A percentile compares a stretch with the other conserved stretches of the same genome.
Conservation (phyloP, 129 eudicot species). For the Lactuca saligna region DNA sequence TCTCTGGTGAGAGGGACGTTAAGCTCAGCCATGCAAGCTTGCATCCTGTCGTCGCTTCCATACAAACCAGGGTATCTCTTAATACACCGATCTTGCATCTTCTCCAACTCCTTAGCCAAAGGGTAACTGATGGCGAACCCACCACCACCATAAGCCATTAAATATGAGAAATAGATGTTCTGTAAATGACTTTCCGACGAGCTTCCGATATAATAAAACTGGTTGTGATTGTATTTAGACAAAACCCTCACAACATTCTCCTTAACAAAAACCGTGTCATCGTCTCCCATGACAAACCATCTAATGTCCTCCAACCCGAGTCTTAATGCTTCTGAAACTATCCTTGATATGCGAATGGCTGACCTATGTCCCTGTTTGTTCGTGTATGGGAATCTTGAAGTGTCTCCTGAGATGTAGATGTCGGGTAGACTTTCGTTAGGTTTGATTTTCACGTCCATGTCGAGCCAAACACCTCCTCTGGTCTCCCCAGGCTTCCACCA, state of each 20-base stretch:
- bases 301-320: constrained; percentile 60
- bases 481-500: constrained; percentile 75
- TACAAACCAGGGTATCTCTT: constrained; percentile 71
- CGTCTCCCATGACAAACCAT: constrained; percentile 97
- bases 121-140: constrained; percentile 89
- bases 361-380: constrained; percentile 57
- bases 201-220: constrained; percentile 72
- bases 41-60: constrained; percentile 87
- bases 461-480: constrained; percentile 76
- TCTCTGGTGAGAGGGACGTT: constrained; percentile 74
- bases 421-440: constrained; percentile 50
- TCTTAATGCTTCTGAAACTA: constrained; percentile 69
- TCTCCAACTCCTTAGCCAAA: constrained; percentile 55
- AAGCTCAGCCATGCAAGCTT: constrained; percentile 92
- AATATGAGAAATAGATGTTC: constrained; percentile 68
- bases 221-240: constrained; percentile 55
- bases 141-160: constrained; percentile 87
- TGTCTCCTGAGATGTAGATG: constrained; percentile 52
- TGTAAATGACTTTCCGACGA: constrained; percentile 81
- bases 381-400: constrained; percentile 48
- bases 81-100: constrained; percentile 76
- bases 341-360: constrained; percentile 67
- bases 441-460: constrained; percentile 26
- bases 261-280: constrained; percentile 70
- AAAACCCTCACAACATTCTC: constrained; percentile 69